Conservation (phyloP, 805 yeast species). For the Lachancea thermotolerans region DNA sequence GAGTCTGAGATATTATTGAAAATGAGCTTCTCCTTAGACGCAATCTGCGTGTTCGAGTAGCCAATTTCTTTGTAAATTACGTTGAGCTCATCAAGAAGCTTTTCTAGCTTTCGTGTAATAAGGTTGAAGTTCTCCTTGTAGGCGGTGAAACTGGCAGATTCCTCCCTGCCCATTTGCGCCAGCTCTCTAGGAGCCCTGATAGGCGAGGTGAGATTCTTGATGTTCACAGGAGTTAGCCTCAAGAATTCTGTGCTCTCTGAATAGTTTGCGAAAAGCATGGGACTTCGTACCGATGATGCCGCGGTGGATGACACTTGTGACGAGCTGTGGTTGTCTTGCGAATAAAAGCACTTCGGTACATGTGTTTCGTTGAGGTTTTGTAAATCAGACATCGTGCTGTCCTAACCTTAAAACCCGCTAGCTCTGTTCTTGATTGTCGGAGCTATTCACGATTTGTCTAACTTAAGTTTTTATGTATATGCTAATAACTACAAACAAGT, state of each 20-base stretch:
- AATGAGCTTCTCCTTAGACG: constrained; percentile 42
- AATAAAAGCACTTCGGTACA: not conserved
- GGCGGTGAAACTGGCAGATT: constrained; percentile 10
- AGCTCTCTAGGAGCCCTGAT: constrained; percentile 7
- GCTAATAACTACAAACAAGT: not conserved
- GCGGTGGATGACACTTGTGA: constrained; percentile 4
- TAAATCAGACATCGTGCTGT: not conserved
- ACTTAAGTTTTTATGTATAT: constrained; percentile 1
- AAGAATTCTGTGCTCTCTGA: constrained; percentile 19
- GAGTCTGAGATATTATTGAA: constrained; percentile 45
- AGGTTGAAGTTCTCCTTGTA: constrained; percentile 29
- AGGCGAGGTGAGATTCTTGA: constrained; percentile 19
- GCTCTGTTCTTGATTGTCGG: not conserved
- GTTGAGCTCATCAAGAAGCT: constrained; percentile 37
- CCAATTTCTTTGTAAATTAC: constrained; percentile 48
- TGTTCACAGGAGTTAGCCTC: constrained; percentile 27
- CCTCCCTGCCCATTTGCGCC: not conserved
- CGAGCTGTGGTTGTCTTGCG: not conserved
- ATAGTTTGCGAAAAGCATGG: constrained; percentile 1
- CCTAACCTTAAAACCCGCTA: not conserved
- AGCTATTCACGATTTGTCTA: not conserved
- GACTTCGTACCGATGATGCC: constrained; percentile 4
- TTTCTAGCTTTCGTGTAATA: constrained; percentile 28
- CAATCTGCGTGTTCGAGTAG: constrained; percentile 43
- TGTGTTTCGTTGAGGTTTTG: constrained; percentile 5